Base-by-base conservation (phyloP, 2,329 filamentous ascomycete genomes). In the Neofusicoccum sp. region DNA sequence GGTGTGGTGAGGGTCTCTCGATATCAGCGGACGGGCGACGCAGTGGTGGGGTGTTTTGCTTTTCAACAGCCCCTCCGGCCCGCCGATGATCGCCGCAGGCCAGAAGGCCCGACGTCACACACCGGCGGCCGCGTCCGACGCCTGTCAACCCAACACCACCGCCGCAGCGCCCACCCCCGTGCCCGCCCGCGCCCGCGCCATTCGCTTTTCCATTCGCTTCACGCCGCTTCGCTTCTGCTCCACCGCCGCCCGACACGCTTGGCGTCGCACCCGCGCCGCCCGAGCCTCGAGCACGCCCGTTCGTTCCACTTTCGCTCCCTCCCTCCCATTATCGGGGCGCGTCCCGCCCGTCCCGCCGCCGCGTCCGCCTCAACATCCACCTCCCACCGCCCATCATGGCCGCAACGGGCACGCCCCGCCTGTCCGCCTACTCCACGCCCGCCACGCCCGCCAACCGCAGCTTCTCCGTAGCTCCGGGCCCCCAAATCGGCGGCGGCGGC, bases 61-160 rank as follows among this genome's bases (percentile, higher is more conserved):
- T 54, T 60, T 60, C 58, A 56, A 28, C 31, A 3, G 33, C 24
- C 33, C 14, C 33, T 20, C 34, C 49, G 20, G 40, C 36, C 49
- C 33, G 53, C 53, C 51, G 38, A 33, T 31, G 53, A 33, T 49
- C 58, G 47, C 45, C 31, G 54, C 20, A 20, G 20, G 20, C 20
- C 20, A 20, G 41, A 48, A 58, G 44, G 56, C 24, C 57, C 58
- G 58, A 60, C 58, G 58, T 60, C 58, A 60, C 43, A 45, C n/a
- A 20, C 26, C 43, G 43, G 36, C 36, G 40, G 40, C 33, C 26
- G 34, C 47, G 43, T 40, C 36, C 58, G 58, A 43, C 54, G 54
- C 31, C 40, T 40, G 54, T 36, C 48, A 53, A 24, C 33, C 33
- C 26, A 26, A 26, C 48, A 14, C 30, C 33, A 16, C 49, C 36